Conservation (phyloP, 208 protist genomes). For the Acanthamoeba royreba region DNA sequence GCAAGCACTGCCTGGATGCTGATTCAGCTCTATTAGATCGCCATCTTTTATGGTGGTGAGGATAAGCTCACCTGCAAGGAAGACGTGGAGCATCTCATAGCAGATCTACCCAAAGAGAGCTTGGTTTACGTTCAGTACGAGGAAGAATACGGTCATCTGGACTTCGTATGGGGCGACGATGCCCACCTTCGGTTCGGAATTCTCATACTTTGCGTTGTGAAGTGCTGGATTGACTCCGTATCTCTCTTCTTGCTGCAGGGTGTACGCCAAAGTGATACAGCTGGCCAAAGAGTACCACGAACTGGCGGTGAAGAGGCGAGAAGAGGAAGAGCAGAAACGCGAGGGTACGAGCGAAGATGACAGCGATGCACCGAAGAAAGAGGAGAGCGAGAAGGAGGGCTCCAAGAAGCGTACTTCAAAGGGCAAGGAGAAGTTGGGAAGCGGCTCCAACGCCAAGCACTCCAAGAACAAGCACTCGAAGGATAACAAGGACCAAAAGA, state of each 20-base stretch:
- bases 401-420: background rate
- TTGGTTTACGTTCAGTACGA: constrained; percentile 13
- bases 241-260: background rate
- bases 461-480: background rate
- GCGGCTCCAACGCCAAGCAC: background rate
- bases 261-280: background rate
- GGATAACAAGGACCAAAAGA: background rate
- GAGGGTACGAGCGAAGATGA: background rate
- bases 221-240: background rate
- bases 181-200: background rate
- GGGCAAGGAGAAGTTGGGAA: background rate
- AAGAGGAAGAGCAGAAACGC: background rate
- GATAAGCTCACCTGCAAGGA: constrained; percentile 30
- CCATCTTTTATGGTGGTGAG: constrained; percentile 26
- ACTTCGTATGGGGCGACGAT: constrained; percentile 47
- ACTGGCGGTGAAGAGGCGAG: background rate
- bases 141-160: constrained; percentile 37
- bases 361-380: background rate
- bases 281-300: background rate
- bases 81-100: constrained; percentile 33
- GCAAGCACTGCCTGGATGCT: background rate
- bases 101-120: background rate
- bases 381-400: background rate
- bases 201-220: background rate
- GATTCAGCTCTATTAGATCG: background rate